These are phyloP conservation scores for Linnemannia exigua DNA, from an alignment of 192 early-diverging fungal species.

Conservation along the genomic window DNA sequence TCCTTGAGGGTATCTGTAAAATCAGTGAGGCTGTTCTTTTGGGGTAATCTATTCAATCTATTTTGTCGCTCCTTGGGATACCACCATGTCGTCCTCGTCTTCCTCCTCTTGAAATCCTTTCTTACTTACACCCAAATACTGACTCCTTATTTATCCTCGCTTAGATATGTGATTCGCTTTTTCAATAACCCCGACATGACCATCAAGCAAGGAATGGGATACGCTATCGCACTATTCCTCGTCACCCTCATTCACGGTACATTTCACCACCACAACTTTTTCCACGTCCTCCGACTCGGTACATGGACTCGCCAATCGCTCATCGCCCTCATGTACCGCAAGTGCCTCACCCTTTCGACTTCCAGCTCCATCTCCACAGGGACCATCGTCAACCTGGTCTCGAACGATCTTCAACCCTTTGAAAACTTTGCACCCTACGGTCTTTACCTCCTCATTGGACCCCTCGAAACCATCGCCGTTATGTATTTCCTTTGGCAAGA, in stretches of 20 bases:
- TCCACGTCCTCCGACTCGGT: conserved; percentile 18
- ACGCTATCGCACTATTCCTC: conserved; percentile 17
- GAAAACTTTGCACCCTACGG: conserved; percentile 16
- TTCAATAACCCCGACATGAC: conserved; percentile 14
- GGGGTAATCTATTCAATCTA: conserved; percentile 18
- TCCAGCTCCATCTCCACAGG: conserved; percentile 43
- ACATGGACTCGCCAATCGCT: conserved; percentile 13
- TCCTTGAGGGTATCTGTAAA: conserved; percentile 17
- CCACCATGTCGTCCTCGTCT: neutral
- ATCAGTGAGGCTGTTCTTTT: conserved; percentile 28
- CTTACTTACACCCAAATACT: neutral
- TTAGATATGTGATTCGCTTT: conserved; percentile 36
- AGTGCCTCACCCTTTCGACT: conserved; percentile 36
- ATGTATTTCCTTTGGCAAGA: conserved; percentile 29
- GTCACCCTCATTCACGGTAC: conserved; percentile 23
- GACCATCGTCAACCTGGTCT: conserved; percentile 44
- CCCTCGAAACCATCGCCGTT: conserved; percentile 7
- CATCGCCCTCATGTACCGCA: conserved; percentile 45
- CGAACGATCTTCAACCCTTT: conserved; percentile 40
- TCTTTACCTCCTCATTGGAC: conserved; percentile 22
- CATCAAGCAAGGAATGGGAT: conserved; percentile 21
- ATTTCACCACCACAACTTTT: conserved; percentile 24
- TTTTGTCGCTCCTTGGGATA: neutral
- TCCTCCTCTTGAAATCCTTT: neutral
- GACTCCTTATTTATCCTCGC: neutral